These are phyloP conservation scores for Leptographium procerum DNA, from an alignment of 2,329 filamentous ascomycete genomes.

Conservation along the genomic window DNA sequence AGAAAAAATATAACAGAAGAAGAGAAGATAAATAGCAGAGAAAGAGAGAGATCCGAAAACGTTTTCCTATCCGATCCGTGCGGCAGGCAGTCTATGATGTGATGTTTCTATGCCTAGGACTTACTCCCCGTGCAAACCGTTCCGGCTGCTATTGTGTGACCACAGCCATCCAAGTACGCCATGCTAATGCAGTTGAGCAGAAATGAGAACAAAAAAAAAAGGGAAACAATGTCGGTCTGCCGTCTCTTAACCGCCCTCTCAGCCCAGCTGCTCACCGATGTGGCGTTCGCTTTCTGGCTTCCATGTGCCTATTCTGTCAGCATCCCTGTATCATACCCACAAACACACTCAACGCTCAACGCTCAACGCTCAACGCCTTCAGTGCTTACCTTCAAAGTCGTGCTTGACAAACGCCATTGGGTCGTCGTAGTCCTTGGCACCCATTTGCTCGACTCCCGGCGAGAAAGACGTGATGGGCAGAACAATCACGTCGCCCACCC, in stretches of 20 bases:
- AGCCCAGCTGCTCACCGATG: slow-evolving; percentile 41
- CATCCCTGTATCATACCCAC: not conserved
- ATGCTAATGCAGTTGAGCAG: slow-evolving; percentile 1
- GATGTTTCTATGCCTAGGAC: not conserved
- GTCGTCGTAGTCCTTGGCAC: slow-evolving; percentile 74
- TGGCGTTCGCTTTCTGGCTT: slow-evolving; percentile 62
- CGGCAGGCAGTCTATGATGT: not conserved
- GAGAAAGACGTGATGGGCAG: slow-evolving; percentile 96
- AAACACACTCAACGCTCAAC: slow-evolving; percentile 3
- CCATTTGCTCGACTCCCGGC: slow-evolving; percentile 89
- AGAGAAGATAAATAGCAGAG: slow-evolving; percentile 1
- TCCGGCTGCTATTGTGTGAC: not conserved
- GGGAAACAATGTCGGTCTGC: not conserved
- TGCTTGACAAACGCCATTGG: slow-evolving; percentile 98
- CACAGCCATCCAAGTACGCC: not conserved
- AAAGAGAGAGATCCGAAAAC: not conserved
- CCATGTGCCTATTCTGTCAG: slow-evolving; percentile 49
- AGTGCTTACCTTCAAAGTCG: slow-evolving; percentile 85
- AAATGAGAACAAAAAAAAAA: not conserved
- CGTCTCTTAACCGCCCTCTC: slow-evolving; percentile 1
- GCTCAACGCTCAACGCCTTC: slow-evolving; percentile 9
- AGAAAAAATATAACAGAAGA: not conserved
- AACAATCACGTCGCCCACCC: slow-evolving; percentile 86
- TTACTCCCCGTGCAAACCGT: not conserved
- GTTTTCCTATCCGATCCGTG: not conserved